These are phyloP conservation scores for Lachnellula arida DNA, from an alignment of 2,329 filamentous ascomycete genomes.

Conservation along the genomic window DNA sequence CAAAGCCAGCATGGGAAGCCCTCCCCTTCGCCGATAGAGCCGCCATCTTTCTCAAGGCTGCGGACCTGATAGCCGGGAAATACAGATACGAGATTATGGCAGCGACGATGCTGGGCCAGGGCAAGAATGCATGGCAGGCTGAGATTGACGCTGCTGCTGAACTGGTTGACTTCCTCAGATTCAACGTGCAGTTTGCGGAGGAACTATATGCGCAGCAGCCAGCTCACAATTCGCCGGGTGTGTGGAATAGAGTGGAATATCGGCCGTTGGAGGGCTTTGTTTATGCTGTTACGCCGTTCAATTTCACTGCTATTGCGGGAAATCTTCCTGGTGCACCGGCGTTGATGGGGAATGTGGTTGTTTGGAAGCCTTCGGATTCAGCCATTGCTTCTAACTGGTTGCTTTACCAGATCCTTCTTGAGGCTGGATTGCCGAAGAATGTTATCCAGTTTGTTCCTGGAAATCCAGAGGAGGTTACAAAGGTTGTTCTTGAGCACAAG, in stretches of 20 bases:
- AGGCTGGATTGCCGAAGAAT: conserved; percentile 82
- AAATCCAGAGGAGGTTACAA: conserved; percentile 78
- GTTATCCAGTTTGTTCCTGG: conserved; percentile 94
- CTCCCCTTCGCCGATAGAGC: neutral
- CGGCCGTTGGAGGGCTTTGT: conserved; percentile 91
- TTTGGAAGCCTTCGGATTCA: conserved; percentile 94
- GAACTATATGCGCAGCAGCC: neutral
- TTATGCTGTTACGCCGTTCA: conserved; percentile 91
- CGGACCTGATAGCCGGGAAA: neutral
- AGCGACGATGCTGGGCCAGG: conserved; percentile 62
- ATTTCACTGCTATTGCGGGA: conserved; percentile 92
- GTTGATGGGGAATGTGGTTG: conserved; percentile 86
- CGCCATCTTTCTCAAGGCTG: neutral
- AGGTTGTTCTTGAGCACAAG: conserved; percentile 67
- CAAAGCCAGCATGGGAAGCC: neutral
- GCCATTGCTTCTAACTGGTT: conserved; percentile 90
- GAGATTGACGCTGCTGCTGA: neutral
- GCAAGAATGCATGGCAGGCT: neutral
- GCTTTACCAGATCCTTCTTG: conserved; percentile 82
- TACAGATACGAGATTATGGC: conserved; percentile 40
- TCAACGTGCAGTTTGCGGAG: conserved; percentile 44
- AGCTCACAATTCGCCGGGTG: conserved; percentile 57
- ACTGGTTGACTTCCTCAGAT: neutral
- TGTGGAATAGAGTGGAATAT: conserved; percentile 92
- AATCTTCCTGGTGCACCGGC: conserved; percentile 82